phyloP scores from a whole-genome alignment of 805 yeast genomes.

The Zygosaccharomyces gambellarensis region DNA sequence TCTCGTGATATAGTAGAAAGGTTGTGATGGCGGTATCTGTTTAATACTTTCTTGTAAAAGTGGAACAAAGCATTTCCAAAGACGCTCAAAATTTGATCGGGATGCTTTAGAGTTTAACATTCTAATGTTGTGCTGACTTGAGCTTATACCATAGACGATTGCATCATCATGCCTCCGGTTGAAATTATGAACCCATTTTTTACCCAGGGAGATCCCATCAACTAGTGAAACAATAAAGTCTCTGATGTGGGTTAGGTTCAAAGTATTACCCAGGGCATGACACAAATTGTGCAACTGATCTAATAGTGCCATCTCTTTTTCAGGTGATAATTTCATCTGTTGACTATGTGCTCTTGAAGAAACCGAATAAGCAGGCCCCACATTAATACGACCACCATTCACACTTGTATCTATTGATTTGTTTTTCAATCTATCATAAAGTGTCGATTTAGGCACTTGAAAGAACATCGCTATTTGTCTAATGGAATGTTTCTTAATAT shows the following conservation, averaged over 20 bases:
- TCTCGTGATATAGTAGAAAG: constrained; percentile 20
- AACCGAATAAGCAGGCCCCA: constrained; percentile 7
- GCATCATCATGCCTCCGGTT: constrained; percentile 21
- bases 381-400: neutral
- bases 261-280: constrained; percentile 21
- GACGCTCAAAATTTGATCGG: constrained; percentile 17
- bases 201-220: constrained; percentile 20
- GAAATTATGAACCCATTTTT: constrained; percentile 26
- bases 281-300: constrained; percentile 14
- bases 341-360: constrained; percentile 19
- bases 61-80: constrained; percentile 21
- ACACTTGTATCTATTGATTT: constrained; percentile 2
- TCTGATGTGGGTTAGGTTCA: constrained; percentile 21
- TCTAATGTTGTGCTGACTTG: constrained; percentile 12
- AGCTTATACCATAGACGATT: constrained; percentile 20
- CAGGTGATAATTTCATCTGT: constrained; percentile 26
- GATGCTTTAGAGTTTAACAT: constrained; percentile 17
- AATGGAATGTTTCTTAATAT: constrained; percentile 20
- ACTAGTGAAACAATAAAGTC: constrained; percentile 16
- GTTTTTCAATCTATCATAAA: constrained; percentile 24
- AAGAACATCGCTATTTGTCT: constrained; percentile 26
- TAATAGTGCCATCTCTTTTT: constrained; percentile 17
- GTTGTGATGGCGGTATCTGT: constrained; percentile 7
- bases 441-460: constrained; percentile 27
- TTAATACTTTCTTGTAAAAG: constrained; percentile 14